These are phyloP conservation scores for Fusarium musae DNA, from an alignment of 2,329 filamentous ascomycete species.

Conservation along the genomic window DNA sequence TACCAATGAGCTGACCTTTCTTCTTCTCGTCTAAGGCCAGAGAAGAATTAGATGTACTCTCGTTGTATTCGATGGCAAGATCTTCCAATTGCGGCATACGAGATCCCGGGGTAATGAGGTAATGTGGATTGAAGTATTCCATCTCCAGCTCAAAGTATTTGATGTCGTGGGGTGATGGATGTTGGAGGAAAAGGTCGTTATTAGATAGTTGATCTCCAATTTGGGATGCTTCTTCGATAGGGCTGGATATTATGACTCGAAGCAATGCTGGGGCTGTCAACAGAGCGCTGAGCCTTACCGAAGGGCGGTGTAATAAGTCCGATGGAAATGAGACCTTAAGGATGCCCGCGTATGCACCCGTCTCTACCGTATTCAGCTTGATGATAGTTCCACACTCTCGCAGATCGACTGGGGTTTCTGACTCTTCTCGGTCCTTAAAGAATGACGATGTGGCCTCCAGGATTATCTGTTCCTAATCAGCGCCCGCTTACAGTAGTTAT, in stretches of 20 bases:
- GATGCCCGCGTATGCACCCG: neutral
- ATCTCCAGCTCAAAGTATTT: neutral
- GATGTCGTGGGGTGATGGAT: rapidly evolving
- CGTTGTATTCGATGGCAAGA: neutral
- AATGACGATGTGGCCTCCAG: neutral
- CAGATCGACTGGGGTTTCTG: neutral
- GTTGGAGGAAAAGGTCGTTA: neutral
- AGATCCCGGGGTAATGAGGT: neutral
- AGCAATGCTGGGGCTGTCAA: neutral
- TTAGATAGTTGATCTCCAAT: neutral
- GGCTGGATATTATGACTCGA: neutral
- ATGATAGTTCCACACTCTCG: too few species aligned
- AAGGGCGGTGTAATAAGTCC: neutral
- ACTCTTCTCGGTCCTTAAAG: neutral
- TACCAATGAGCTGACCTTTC: neutral
- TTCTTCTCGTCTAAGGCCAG: neutral
- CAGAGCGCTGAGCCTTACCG: neutral
- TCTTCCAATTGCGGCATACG: slow-evolving; percentile 1
- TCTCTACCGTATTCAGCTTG: neutral
- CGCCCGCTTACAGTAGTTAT: rapidly evolving
- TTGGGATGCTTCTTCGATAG: too few species aligned
- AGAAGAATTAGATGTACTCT: rapidly evolving
- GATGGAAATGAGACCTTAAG: rapidly evolving
- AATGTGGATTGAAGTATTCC: neutral
- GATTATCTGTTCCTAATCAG: neutral